Conservation (phyloP, 352 stramenopile genomes). For the Globisporangium paddicum region DNA sequence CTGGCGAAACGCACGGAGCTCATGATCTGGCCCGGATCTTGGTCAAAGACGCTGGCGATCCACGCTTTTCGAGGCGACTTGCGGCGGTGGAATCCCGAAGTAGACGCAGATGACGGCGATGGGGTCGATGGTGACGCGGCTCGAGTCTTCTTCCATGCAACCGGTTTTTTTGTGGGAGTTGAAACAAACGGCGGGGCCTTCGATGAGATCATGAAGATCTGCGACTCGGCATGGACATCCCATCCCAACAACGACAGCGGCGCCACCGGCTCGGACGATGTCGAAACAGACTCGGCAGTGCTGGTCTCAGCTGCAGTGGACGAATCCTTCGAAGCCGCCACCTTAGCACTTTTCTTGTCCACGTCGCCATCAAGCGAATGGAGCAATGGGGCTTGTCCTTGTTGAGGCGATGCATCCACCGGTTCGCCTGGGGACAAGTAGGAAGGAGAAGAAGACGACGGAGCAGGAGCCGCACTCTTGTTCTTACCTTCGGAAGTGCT, state of each 20-base stretch:
- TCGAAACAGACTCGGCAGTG: not conserved
- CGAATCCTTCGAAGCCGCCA: not conserved
- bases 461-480: not conserved
- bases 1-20: not conserved
- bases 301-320: not conserved
- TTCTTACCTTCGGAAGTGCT: not conserved
- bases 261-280: not conserved
- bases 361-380: not conserved
- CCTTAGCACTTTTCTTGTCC: not conserved
- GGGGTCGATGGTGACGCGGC: not conserved
- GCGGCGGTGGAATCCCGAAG: conserved; percentile 4
- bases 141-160: not conserved
- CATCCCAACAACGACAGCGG: not conserved
- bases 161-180: not conserved
- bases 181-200: not conserved
- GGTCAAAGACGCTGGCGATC: not conserved
- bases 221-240: not conserved
- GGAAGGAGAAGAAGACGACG: not conserved
- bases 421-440: not conserved
- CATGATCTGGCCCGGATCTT: not conserved
- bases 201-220: conserved; percentile 3
- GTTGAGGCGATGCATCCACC: not conserved
- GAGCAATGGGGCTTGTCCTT: not conserved
- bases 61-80: conserved; percentile 3
- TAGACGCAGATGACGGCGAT: not conserved